Base-by-base conservation (phyloP, 164 flowering plant species). In the Vitis labrusca region DNA sequence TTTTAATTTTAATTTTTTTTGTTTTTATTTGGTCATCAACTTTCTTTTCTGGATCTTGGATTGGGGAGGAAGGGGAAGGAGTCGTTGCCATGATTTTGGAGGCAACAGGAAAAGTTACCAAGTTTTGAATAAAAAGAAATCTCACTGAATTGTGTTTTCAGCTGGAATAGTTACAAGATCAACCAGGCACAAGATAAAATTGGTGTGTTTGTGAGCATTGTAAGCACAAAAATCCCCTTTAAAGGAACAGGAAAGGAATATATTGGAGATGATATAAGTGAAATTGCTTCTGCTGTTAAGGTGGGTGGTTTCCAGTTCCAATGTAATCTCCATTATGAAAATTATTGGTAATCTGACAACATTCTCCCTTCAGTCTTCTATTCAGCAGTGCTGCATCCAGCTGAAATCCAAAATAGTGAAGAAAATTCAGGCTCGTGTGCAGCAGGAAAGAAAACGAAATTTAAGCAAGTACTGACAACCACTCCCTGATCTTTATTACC, bases 231-330 rank as follows among this genome's bases (percentile, higher is more conserved):
- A 81, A 95, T 95, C 60, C 99, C 99, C 54, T 95, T 95, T 70
- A 95, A 95, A 82, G 99, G 99, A 55, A 93, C 97, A 51, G 98
- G 99, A 23, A 95, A 93, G 78, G 99, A 95, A 78, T 95, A 95
- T 71, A 95, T 95, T 83, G 99, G 99, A 69, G 99, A 93, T 85
- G 97, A 95, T 76, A 95, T 93, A 62, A 89, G 77, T 74, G 99
- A 95, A 76, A 91, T 95, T 73, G 93, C 97, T 74, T 78, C 93
- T 64, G 99, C 97, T 73, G 97, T 95, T 60, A 93, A 93, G 97
- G 98, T 93, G 67, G 13, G 73, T 69, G 17, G 50, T 54, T 50
- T 69, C 53, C 37, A 13, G 12, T 61, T 59, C 7, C 65, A 1
- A 7, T 14, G n/a, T 7, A 49, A 50, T 52, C n/a, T 80, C 10